These are phyloP conservation scores for Hypoxylon intermedium DNA, from an alignment of 495 filamentous ascomycete species.

Conservation along the genomic window DNA sequence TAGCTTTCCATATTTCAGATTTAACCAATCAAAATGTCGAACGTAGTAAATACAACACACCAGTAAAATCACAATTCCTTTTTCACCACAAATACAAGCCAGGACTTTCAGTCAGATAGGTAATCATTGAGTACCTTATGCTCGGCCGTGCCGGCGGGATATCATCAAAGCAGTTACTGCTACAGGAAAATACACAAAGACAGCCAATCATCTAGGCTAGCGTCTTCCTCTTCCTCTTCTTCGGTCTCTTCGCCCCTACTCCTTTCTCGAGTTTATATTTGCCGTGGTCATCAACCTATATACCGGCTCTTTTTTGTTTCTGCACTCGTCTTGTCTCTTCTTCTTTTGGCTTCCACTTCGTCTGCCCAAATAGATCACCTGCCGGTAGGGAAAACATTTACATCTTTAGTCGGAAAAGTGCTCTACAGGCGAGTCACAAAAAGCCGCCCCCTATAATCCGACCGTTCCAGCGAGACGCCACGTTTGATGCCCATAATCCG, in stretches of 20 bases:
- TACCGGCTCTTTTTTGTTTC: constrained; percentile 17
- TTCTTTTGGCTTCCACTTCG: neutral
- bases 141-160: constrained; percentile 47
- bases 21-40: too few relatives aligned
- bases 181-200: constrained; percentile 29
- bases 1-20: too few relatives aligned
- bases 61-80: too few relatives aligned
- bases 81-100: neutral
- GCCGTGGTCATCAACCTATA: too few relatives aligned
- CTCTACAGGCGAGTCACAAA: too few relatives aligned
- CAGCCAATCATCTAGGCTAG: constrained; percentile 1
- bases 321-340: neutral
- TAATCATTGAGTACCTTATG: constrained; percentile 26
- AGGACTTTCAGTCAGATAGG: neutral
- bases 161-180: constrained; percentile 41
- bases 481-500: constrained; percentile 15
- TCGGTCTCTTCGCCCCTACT: constrained; percentile 2
- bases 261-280: too few relatives aligned
- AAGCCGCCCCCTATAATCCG: constrained; percentile 20
- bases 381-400: too few relatives aligned
- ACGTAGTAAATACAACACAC: too few relatives aligned
- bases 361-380: neutral
- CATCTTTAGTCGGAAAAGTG: too few relatives aligned
- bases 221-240: constrained; percentile 4
- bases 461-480: constrained; percentile 35